Base-by-base conservation (phyloP, 306 rosid species). In the Begonia fuchsioides region DNA sequence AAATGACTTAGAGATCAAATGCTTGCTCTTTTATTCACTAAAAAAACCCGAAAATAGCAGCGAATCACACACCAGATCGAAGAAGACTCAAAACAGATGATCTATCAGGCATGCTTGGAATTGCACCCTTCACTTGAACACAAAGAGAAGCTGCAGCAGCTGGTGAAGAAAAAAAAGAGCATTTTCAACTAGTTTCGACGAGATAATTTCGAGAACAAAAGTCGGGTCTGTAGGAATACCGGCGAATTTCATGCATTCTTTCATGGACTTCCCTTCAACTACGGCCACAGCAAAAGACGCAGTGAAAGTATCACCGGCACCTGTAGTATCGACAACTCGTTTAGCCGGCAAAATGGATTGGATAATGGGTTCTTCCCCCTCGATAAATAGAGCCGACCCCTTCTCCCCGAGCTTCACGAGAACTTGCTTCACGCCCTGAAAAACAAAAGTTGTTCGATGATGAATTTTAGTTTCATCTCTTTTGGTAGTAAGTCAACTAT, bases 141-240 rank as follows among this genome's bases (percentile, higher is more conserved):
- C 97, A 84, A 9, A 84, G 86, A 62, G 93, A 90, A 39, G 96
- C 95, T 2, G 97, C 97, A 4, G 95, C 95, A 60, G 97, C 95
- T 90, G 76, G 65, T 49, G 12, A 3, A 13, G 44, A 17, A 26
- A 26, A 15, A 17, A 65, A 43, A 50, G 38, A 35, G 50, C 44
- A 55, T 10, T n/a, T n/a, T 53, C 49, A 64, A 32, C 19, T 26
- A 10, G 12, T 41, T n/a, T 41, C 45, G 9, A 41, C n/a, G n/a
- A 4, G 35, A 26, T 41, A 18, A 44, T 17, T 3, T 9, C n/a
- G 38, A 44, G 32, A 39, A 39, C n/a, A n/a, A 68, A 39, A 47
- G 47, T 43, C 53, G 38, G 13, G n/a, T 43, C 44, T 40, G 52
- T n/a, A n/a, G 4, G 16, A 70, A 49, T 65, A 84, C 97, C 84